Base-by-base conservation (phyloP, 768 basidiomycete genomes). In the Cyclocybe cylindracea region DNA sequence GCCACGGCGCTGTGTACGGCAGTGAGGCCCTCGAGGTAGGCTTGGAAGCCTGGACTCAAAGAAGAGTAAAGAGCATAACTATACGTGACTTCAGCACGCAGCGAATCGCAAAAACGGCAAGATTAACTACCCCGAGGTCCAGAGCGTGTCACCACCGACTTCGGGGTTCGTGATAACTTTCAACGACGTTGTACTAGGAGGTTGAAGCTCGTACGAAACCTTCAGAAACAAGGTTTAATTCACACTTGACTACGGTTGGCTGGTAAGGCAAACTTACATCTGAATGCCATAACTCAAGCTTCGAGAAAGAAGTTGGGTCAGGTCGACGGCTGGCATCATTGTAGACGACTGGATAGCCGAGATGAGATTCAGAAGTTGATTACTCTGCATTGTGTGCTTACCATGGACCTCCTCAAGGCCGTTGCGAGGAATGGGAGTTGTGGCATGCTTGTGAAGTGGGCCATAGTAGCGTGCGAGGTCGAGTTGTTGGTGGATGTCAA, bases 61-160 rank as follows among this genome's bases (percentile, higher is more conserved):
- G 85, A 87, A 2, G 90, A 91, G 71, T 91, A 92, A n/a, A 92
- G 74, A 3, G 89, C 86, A 61, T 90, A 90, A 35, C 88, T 90
- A 49, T 14, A 39, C 24, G 34, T 29, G 24, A 31, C 24, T 24
- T 24, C 24, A 24, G 19, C 39, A 18, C 37, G 34, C 47, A 35
- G 47, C 16, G 19, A 33, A 40, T 9, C 36, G 32, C 1, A 31
- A 10, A 29, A 32, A 38, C 13, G 18, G 14, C 2, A 0, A 66
- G 39, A 39, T 14, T 42, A 78, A 5, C 62, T 66, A 84, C 85
- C 88, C 89, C 7, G 88, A 90, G 64, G 80, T 85, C 86, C 87
- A 91, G 7, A 90, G 75, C 1, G 89, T 92, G 60, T 93, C 90
- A 16, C 89, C 89, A 14, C 90, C 90, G 35, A 77, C 72, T 53